These are phyloP conservation scores for Ascochyta clinopodiicola DNA, from an alignment of 2,329 filamentous ascomycete genomes.

Conservation along the genomic window DNA sequence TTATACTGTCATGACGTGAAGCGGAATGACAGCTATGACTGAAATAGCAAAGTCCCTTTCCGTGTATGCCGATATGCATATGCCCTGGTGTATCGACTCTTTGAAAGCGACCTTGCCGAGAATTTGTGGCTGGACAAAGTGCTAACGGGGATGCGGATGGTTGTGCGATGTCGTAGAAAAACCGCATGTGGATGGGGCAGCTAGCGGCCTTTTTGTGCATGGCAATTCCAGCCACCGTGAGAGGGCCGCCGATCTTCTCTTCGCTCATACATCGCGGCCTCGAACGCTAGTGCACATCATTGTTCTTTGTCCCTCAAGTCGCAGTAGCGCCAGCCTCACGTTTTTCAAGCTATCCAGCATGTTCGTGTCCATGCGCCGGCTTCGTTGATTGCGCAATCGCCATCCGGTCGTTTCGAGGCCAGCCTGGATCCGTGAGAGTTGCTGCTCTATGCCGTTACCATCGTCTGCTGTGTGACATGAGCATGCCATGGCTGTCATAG, in stretches of 20 bases:
- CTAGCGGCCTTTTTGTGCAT: conserved; percentile 23
- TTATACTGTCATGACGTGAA: too few species aligned
- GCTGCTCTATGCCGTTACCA: conserved; percentile 4
- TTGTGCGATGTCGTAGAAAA: conserved; percentile 47
- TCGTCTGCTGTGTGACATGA: conserved; percentile 37
- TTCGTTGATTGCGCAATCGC: neutral
- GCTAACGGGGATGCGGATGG: conserved; percentile 29
- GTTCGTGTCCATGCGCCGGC: neutral
- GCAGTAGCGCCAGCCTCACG: conserved; percentile 5
- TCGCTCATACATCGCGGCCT: conserved; percentile 1
- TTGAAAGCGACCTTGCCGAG: conserved; percentile 4
- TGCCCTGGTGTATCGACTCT: neutral
- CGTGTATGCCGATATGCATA: neutral
- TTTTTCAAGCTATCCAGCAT: neutral
- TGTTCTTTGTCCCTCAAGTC: conserved; percentile 5
- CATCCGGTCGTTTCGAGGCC: neutral
- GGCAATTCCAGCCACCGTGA: conserved; percentile 38
- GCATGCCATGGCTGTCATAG: conserved; percentile 31
- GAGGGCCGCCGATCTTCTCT: conserved; percentile 12
- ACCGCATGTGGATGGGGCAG: conserved; percentile 29
- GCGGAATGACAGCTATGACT: too few species aligned
- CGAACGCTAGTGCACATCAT: conserved; percentile 1
- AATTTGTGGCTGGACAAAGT: conserved; percentile 35
- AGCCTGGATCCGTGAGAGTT: neutral
- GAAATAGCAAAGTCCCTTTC: neutral